phyloP scores from a whole-genome alignment of 2,329 filamentous ascomycete species.

The Thelonectria blattea region DNA sequence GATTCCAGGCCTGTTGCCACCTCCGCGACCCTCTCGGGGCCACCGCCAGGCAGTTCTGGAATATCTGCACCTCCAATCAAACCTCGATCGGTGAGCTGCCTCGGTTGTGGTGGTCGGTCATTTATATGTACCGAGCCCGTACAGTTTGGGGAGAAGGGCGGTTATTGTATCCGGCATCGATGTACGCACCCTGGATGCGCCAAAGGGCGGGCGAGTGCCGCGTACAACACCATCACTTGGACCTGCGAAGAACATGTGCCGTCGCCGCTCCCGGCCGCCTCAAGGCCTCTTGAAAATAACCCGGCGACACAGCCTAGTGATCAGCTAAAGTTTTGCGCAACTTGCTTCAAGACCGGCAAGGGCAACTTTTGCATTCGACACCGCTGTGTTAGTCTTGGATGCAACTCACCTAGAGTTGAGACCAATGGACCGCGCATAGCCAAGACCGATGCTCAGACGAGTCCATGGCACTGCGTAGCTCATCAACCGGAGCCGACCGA shows the following conservation, averaged over 20 bases:
- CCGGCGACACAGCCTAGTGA: background rate
- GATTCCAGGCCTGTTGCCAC: too few relatives aligned
- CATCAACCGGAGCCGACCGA: background rate
- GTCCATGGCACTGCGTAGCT: slow-evolving; percentile 5
- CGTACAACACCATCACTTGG: background rate
- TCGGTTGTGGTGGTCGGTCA: background rate
- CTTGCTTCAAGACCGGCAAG: background rate
- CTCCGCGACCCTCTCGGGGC: too few relatives aligned
- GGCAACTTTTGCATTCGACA: slow-evolving; percentile 4
- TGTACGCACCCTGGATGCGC: slow-evolving; percentile 1
- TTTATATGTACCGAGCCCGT: background rate
- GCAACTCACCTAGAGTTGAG: background rate
- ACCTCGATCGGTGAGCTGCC: background rate
- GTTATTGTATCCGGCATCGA: slow-evolving; percentile 7
- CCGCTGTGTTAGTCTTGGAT: slow-evolving; percentile 5
- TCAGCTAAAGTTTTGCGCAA: background rate
- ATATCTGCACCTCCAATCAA: background rate
- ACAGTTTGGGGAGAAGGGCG: too few relatives aligned
- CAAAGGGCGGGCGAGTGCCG: background rate
- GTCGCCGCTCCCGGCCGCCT: background rate
- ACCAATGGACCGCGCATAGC: too few relatives aligned
- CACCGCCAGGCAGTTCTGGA: background rate
- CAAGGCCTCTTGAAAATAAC: background rate
- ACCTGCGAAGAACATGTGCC: slow-evolving; percentile 2
- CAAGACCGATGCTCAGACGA: background rate